A percentile compares a stretch with the other conserved stretches of the same genome.
These are phyloP conservation scores for Eucalyptus lansdowneana DNA, from an alignment of 345 rosid species.

Conservation along the genomic window DNA sequence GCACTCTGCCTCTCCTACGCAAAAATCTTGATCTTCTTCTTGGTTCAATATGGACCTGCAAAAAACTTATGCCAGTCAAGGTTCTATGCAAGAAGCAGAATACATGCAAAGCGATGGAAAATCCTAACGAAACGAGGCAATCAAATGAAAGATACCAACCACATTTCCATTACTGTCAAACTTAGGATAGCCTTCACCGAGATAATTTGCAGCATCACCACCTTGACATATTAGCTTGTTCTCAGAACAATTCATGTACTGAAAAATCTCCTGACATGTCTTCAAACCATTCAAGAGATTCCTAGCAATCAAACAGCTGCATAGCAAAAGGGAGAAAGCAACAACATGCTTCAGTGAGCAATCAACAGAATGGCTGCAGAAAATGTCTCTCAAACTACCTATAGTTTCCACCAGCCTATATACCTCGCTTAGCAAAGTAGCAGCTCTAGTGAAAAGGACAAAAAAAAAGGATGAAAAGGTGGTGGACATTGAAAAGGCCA, in stretches of 20 bases:
- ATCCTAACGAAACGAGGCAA: background rate
- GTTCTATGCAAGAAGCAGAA: background rate
- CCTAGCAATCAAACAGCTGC: constrained; percentile 88
- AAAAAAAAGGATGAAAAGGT: background rate
- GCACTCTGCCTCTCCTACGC: constrained; percentile 93
- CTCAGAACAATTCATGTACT: constrained; percentile 63
- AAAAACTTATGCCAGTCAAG: background rate
- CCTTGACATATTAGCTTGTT: constrained; percentile 49
- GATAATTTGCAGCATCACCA: constrained; percentile 51
- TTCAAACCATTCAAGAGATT: constrained; percentile 86
- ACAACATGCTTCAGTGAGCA: background rate
- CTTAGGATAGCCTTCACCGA: constrained; percentile 73
- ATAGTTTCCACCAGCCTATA: background rate
- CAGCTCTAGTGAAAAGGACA: background rate
- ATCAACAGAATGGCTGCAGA: background rate
- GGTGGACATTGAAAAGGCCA: background rate
- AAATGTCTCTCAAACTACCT: background rate
- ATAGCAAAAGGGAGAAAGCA: background rate
- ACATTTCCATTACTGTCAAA: constrained; percentile 59
- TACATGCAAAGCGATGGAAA: background rate
- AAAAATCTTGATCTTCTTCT: constrained; percentile 92
- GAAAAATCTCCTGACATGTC: constrained; percentile 89
- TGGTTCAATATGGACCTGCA: constrained; percentile 63
- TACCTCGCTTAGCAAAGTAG: background rate
- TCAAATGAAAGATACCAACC: constrained; percentile 29